A percentile compares a stretch with the other conserved stretches of the same genome.
Conservation (phyloP, 2,329 filamentous ascomycete genomes). For the Cryphonectria naterciae region DNA sequence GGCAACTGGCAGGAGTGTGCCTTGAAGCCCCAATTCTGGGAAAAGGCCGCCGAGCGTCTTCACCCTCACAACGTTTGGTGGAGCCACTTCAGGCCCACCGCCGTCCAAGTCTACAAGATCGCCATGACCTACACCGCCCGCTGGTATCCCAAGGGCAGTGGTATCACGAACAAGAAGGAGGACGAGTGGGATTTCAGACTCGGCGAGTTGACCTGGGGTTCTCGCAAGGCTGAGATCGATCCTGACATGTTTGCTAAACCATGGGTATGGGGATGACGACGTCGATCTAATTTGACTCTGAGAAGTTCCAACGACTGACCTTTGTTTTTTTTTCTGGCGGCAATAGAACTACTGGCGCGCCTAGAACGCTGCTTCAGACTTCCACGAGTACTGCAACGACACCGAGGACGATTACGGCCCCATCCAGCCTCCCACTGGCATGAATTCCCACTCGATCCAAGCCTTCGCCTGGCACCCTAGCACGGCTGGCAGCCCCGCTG, state of each 20-base stretch:
- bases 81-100: conserved; percentile 1
- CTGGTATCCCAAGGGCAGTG: conserved; percentile 25
- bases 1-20: conserved; percentile 24
- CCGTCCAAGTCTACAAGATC: conserved; percentile 21
- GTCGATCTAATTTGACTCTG: not conserved
- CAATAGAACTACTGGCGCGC: conserved; percentile 25
- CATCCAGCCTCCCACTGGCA: conserved; percentile 15
- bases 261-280: conserved; percentile 13
- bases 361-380: conserved; percentile 27
- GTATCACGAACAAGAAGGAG: conserved; percentile 10
- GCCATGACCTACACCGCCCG: conserved; percentile 22
- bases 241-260: conserved; percentile 23
- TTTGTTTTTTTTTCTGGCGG: not conserved
- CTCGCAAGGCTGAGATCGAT: conserved; percentile 25
- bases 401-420: conserved; percentile 22
- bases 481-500: not conserved
- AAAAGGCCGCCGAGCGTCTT: conserved; percentile 15
- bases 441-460: not conserved
- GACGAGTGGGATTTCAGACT: conserved; percentile 23
- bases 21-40: conserved; percentile 20
- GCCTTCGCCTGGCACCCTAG: not conserved
- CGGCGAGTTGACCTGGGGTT: conserved; percentile 24
- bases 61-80: conserved; percentile 8
- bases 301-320: not conserved
- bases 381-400: conserved; percentile 25